Conservation (phyloP, 768 basidiomycete species). For the Pulveroboletus ravenelii region DNA sequence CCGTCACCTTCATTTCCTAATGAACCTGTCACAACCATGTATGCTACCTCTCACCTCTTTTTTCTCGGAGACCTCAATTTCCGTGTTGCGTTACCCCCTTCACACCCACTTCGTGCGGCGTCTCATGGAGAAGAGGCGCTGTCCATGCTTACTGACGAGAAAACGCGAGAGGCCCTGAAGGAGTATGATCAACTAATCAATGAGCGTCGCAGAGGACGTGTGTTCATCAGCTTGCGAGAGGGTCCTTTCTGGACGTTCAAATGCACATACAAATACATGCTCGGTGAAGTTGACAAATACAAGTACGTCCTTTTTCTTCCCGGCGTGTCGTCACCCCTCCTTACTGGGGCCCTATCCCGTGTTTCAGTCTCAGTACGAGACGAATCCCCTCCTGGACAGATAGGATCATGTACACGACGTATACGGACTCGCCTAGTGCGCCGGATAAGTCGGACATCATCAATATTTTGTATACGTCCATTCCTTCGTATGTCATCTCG, state of each 20-base stretch:
- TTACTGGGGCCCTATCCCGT: conserved; percentile 2
- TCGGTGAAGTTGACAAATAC: conserved; percentile 81
- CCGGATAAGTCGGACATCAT: conserved; percentile 50
- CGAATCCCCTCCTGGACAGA: conserved; percentile 92
- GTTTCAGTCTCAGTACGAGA: conserved; percentile 50
- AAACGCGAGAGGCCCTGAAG: conserved; percentile 53
- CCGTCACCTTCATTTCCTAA: conserved; percentile 40
- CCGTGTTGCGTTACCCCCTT: conserved; percentile 61
- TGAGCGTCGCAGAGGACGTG: conserved; percentile 58
- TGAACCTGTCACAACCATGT: conserved; percentile 53
- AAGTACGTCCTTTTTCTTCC: conserved; percentile 41
- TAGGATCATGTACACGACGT: conserved; percentile 79
- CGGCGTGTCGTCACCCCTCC: background rate
- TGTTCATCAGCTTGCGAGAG: conserved; percentile 73
- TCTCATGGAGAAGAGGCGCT: conserved; percentile 34
- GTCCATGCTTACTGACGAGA: conserved; percentile 44
- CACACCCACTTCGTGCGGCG: conserved; percentile 42
- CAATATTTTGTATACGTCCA: conserved; percentile 71
- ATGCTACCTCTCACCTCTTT: conserved; percentile 86
- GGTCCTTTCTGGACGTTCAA: conserved; percentile 89
- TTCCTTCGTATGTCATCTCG: conserved; percentile 81
- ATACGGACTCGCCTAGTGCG: conserved; percentile 55
- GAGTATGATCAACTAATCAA: conserved; percentile 68
- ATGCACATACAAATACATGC: conserved; percentile 83
- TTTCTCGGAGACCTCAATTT: conserved; percentile 94